Base-by-base conservation (phyloP, 164 flowering plant genomes). In the Taxillus chinensis region DNA sequence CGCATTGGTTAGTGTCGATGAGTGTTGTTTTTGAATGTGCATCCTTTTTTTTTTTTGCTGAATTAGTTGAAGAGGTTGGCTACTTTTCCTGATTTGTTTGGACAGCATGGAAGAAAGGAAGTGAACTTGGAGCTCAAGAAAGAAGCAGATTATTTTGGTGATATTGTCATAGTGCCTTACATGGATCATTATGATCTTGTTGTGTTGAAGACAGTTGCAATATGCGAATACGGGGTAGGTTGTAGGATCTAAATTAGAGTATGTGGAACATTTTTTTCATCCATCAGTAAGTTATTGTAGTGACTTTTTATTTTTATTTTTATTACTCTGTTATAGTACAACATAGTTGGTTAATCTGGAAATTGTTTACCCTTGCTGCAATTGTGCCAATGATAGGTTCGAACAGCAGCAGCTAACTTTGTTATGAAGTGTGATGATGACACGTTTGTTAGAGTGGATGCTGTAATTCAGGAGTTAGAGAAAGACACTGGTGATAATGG, bases 391-490 rank as follows among this genome's bases (percentile, higher is more conserved):
- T 65, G 42, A 38, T 73, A 85, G 90, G 79, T 75, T 63, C 87
- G 75, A 38, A 67, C 75, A 0, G 65, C 77, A 41, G 69, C 81
- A 65, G 83, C 91, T 9, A 79, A 75, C 57, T 76, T 77, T 65
- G 75, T 86, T 15, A 86, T 86, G 91, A 83, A 86, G 71, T 83
- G 88, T 67, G 88, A 86, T 59, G 91, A 86, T 71, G 91, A 86
- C 66, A 86, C 91, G 53, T 86, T 86, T 73, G 83, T 83, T 8
- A 76, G 83, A 64, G 74, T 83, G 48, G 89, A 83, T 74, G 80
- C 81, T 1, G 78, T 78, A 48, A 58, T 83, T 9, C 68, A 73
- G 42, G 84, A 82, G 66, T 75, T 67, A 12, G 73, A 41, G 70
- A 72, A 75, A 71, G 70, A 80, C 38, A 60, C 60, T 7, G 68